Evolutionary conservation across 2,329 filamentous ascomycete species (phyloP).

Genomic region (Scedosporium aurantiacum): DNA sequence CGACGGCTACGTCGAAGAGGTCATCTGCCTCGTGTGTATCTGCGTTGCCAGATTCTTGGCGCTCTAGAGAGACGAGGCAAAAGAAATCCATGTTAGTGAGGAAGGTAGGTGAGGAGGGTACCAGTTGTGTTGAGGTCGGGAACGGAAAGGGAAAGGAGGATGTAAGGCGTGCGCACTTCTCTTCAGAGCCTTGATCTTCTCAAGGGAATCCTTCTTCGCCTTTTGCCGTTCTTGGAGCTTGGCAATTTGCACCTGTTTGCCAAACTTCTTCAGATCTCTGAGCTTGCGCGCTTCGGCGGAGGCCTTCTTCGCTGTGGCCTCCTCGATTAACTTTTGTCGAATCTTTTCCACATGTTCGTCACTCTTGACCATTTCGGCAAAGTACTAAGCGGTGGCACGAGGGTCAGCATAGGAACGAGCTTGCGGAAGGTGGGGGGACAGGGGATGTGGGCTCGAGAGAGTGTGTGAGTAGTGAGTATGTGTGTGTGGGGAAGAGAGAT

Average conservation of each 20-base stretch:
- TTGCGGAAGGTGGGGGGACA: not conserved
- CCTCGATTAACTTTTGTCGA: slow-evolving; percentile 84
- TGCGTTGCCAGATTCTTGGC: slow-evolving; percentile 55
- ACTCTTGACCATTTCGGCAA: slow-evolving; percentile 97
- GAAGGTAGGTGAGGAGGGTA: slow-evolving; percentile 11
- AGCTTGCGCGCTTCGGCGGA: slow-evolving; percentile 82
- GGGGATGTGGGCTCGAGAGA: too few species aligned
- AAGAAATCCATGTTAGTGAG: slow-evolving; percentile 13
- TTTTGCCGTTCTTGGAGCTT: slow-evolving; percentile 91
- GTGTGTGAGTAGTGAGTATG: slow-evolving; percentile 11
- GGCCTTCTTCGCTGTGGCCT: slow-evolving; percentile 86
- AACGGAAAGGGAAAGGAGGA: not conserved
- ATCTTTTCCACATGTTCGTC: slow-evolving; percentile 98
- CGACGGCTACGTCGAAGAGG: slow-evolving; percentile 83
- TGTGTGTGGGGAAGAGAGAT: slow-evolving; percentile 8
- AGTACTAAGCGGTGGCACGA: slow-evolving; percentile 43
- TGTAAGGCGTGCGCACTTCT: slow-evolving; percentile 58
- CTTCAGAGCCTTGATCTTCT: slow-evolving; percentile 93
- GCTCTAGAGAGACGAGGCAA: slow-evolving; percentile 50
- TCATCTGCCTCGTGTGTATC: slow-evolving; percentile 64
- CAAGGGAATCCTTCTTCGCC: slow-evolving; percentile 82
- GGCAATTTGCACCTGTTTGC: slow-evolving; percentile 93
- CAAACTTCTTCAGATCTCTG: slow-evolving; percentile 96
- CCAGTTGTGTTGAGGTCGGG: not conserved
- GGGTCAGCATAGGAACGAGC: not conserved